Evolutionary conservation across 768 basidiomycete genomes (phyloP), one percentile per base, ranked within the genome.

Genomic region (Auriscalpium microsporum): DNA sequence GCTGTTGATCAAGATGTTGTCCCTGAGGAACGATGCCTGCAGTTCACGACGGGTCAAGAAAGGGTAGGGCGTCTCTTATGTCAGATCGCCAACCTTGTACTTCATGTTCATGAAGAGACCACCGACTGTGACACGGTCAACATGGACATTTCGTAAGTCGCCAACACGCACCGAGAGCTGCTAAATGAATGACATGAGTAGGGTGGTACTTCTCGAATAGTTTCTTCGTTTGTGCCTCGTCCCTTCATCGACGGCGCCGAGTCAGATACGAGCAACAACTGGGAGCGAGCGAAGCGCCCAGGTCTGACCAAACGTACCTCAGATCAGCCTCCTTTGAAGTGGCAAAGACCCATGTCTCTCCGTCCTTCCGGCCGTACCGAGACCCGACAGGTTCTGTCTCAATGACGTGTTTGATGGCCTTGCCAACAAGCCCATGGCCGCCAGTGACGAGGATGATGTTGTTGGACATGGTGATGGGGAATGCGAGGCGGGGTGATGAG

Each of bases 91-190:
- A 54, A 86, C 90, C 72, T 97, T 96, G 75, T 86, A 85, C 67
- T 88, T 87, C 88, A 96, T 94, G 73, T 97, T 97, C 66, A 82
- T 87, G 78, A 95, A 98, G 17, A 97, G 75, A 10, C 94, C 94
- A 4, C 94, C 95, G 53, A 98, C 94, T 92, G 54, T 2, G 10
- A 33, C 56, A n/a, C 38, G 50, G 35, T 36, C 50, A 51, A 23
- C 53, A 52, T 10, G 35, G 4, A 8, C 58, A 46, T 57, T 2
- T 21, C 10, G 45, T n/a, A 17, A 17, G 21, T 14, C 34, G 3
- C 38, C 35, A 17, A 13, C 16, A 64, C 83, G 17, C 64, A 92
- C 90, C 91, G 42, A 92, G 80, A 4, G 94, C 94, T 40, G 94
- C 94, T 46, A 96, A 82, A 73, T 97, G 95, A 65, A 98, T 96